phyloP scores from a whole-genome alignment of 768 basidiomycete genomes.

The Collybia mongolica region DNA sequence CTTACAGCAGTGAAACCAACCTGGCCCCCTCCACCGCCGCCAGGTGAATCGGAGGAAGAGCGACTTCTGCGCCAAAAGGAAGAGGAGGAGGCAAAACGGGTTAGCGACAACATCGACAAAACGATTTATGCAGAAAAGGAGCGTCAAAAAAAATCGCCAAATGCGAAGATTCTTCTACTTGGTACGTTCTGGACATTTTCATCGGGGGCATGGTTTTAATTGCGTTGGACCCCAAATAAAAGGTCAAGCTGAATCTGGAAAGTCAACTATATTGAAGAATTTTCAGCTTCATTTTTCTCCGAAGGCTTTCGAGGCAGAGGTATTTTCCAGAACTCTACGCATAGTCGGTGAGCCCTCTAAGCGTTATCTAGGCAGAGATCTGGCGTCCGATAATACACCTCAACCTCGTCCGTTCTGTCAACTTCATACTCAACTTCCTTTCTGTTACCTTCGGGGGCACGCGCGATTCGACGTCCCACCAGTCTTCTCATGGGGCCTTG shows the following conservation, averaged over 20 bases:
- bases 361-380: slow-evolving; percentile 34
- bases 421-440: slow-evolving; percentile 36
- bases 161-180: slow-evolving; percentile 54
- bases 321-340: slow-evolving; percentile 11
- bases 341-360: slow-evolving; percentile 37
- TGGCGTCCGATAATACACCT: slow-evolving; percentile 71
- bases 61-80: slow-evolving; percentile 34
- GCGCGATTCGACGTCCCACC: slow-evolving; percentile 16
- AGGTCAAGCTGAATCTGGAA: slow-evolving; percentile 72
- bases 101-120: slow-evolving; percentile 57
- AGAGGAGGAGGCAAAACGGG: slow-evolving; percentile 49
- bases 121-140: slow-evolving; percentile 45
- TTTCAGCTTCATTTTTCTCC: slow-evolving; percentile 64
- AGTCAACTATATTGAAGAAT: slow-evolving; percentile 66
- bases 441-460: slow-evolving; percentile 14
- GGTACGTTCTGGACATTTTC: slow-evolving; percentile 34
- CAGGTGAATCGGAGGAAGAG: slow-evolving; percentile 41
- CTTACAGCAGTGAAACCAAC: slow-evolving; percentile 1
- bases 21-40: slow-evolving; percentile 27
- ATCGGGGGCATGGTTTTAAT: not conserved
- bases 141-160: slow-evolving; percentile 31
- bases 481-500: slow-evolving; percentile 20
- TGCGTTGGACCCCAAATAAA: not conserved
- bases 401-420: slow-evolving; percentile 58
- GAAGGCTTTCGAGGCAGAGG: slow-evolving; percentile 55